Base-by-base conservation (phyloP, 2,329 filamentous ascomycete genomes). In the Coniella vitis region DNA sequence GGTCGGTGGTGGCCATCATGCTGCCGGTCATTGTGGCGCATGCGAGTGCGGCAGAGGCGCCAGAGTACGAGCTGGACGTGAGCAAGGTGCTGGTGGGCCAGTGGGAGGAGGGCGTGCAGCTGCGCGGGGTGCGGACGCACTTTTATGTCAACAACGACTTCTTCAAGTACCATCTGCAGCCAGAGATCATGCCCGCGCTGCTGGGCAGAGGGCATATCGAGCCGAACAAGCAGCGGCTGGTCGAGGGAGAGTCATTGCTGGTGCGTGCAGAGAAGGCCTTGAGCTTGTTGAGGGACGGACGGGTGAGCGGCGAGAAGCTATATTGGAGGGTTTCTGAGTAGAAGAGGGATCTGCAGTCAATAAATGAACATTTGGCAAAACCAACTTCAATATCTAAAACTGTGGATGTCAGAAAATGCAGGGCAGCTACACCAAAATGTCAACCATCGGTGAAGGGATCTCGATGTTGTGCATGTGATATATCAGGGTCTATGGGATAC, bases 1-100 rank as follows among this genome's bases (percentile, higher is more conserved):
- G 76, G 0, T 63, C 69, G 4, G 76, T 63, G 20, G 76, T 84
- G 0, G 81, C 79, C 0, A 63, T 83, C 14, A 70, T 84, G 63
- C 61, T 85, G 5, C 81, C 81, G 0, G 72, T 83, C 14, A 78
- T 84, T 49, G 55, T 80, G 38, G 69, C 63, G 38, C 74, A 81
- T 52, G 71, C 78, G 0, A 71, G 65, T 0, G 66, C 70, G 4
- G 65, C 64, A 1, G 63, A 69, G 16, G 65, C 61, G 50, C 78
- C 79, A 0, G 67, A 73, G 53, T 83, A 79, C 48, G 67, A 68
- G 32, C 77, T 79, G 74, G 74, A 79, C 43, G 71, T 71, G 1
- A 39, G 55, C n/a, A 63, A 62, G 7, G 65, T 61, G 10, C 66
- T 70, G 7, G 37, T 51, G 1, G 66, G 57, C 0, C 55, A 67